Base-by-base conservation (phyloP, 495 filamentous ascomycete genomes). In the Lentithecium fluviatile region DNA sequence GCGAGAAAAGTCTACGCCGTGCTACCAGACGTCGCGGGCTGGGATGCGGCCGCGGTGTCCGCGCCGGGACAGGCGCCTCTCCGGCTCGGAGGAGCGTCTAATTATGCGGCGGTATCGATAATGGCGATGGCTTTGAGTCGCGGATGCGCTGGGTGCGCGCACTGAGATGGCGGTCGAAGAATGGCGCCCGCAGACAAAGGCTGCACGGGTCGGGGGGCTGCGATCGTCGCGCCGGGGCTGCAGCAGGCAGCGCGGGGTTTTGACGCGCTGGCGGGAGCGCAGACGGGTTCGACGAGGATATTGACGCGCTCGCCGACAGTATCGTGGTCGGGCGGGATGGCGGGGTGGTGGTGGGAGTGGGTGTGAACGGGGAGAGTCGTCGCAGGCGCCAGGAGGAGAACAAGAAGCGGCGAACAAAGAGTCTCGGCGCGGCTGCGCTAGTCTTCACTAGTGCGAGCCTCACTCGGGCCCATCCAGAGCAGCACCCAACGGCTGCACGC, bases 101-200 rank as follows among this genome's bases (percentile, higher is more conserved):
- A 15, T 8, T 50, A 15, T 15, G 12, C 49, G 23, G 34, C 11
- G 24, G 23, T 34, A 13, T 32, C 23, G 49, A 23, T 34, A 37
- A 11, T 17, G 49, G 51, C 51, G 29, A 8, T 52, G 43, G 50
- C 11, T 25, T 17, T 4, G n/a, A 32, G 32, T n/a, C 23, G 12
- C 40, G 17, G 63, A 66, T 66, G 63, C 63, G 57, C 63, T 37
- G 56, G 52, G n/a, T 42, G 63, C 45, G 64, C 40, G 52, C 45
- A 48, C 43, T 38, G 58, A 49, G 48, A 45, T 58, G 53, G 29
- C 1, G 17, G 56, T 45, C 21, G 54, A 54, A 53, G 53, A 38
- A 55, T 37, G 26, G 43, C 32, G 46, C 36, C 46, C 47, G 54
- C 19, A n/a, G 53, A 29, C 58, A 58, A 43, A 67, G 64, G 48